Percentiles rank a stretch among this genome's conserved stretches.
phyloP scores from a whole-genome alignment of 139 green algal species.

The Chlorella sp. region DNA sequence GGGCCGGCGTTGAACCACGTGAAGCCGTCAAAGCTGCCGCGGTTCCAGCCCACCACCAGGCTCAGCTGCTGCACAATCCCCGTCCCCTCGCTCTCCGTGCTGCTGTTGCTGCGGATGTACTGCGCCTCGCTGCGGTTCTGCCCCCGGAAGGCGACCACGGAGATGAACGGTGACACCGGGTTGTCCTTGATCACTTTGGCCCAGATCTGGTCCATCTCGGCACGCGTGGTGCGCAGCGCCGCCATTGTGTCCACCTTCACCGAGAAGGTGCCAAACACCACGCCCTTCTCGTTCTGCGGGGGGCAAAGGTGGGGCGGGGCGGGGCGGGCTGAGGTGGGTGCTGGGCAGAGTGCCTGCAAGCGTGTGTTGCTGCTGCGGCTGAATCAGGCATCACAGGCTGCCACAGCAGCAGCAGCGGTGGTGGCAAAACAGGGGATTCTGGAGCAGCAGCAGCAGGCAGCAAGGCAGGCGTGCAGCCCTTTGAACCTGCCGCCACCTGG shows the following conservation, averaged over 20 bases:
- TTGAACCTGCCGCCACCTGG: too few relatives aligned
- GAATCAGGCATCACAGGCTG: background rate
- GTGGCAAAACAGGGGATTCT: too few relatives aligned
- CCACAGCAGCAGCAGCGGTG: background rate
- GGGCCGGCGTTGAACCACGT: conserved; percentile 55
- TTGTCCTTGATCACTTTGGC: background rate
- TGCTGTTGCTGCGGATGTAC: conserved; percentile 45
- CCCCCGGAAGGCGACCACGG: conserved; percentile 55
- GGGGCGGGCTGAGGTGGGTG: background rate
- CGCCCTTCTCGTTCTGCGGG: conserved; percentile 34
- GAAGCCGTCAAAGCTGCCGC: conserved; percentile 32
- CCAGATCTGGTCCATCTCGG: conserved; percentile 48
- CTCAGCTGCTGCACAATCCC: conserved; percentile 50
- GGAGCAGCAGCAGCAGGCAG: too few relatives aligned
- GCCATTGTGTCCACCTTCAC: conserved; percentile 52
- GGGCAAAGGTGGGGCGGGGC: background rate
- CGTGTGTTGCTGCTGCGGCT: background rate
- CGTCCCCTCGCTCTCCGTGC: conserved; percentile 25
- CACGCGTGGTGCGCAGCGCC: conserved; percentile 35
- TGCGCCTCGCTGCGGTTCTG: conserved; percentile 43
- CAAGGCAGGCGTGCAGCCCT: too few relatives aligned
- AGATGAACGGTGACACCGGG: conserved; percentile 23
- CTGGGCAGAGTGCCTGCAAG: background rate
- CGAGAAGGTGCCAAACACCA: conserved; percentile 50
- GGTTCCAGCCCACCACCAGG: conserved; percentile 43